Conservation (phyloP, 1,284 basidiomycete species). For the Golubevia pallescens region DNA sequence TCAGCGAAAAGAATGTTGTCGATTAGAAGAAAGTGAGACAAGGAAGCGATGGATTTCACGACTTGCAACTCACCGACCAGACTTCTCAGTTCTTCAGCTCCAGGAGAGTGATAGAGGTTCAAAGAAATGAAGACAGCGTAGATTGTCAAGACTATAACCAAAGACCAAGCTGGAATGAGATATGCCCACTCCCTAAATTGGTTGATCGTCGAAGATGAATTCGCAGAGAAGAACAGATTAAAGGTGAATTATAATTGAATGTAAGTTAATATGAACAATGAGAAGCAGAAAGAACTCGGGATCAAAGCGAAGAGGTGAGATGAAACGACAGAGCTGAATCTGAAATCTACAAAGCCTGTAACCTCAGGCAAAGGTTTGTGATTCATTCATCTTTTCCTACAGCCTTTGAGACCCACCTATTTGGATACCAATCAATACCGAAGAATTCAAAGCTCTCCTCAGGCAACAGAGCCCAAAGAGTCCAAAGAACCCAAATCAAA, state of each 20-base stretch:
- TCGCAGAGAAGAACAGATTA: constrained; percentile 1
- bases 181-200: constrained; percentile 45
- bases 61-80: constrained; percentile 25
- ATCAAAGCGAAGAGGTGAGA: no score
- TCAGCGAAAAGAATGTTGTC: no score
- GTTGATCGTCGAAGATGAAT: no score
- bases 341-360: no score
- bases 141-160: constrained; percentile 31
- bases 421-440: constrained; percentile 47
- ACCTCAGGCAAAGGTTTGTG: no score
- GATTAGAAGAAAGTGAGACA: no score
- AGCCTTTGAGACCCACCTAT: constrained; percentile 14
- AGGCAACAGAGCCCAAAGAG: constrained; percentile 32
- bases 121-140: constrained; percentile 35
- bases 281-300: no score
- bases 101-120: constrained; percentile 27
- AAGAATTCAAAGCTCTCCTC: constrained; percentile 23
- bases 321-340: no score
- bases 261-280: no score
- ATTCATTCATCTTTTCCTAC: neutral
- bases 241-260: no score
- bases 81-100: constrained; percentile 21
- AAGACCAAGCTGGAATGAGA: constrained; percentile 36
- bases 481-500: constrained; percentile 31
- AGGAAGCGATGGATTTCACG: constrained; percentile 5